Evolutionary conservation across 805 yeast genomes (phyloP), one percentile per base, ranked within the genome.

Genomic region (Pichia phayaonensis): DNA sequence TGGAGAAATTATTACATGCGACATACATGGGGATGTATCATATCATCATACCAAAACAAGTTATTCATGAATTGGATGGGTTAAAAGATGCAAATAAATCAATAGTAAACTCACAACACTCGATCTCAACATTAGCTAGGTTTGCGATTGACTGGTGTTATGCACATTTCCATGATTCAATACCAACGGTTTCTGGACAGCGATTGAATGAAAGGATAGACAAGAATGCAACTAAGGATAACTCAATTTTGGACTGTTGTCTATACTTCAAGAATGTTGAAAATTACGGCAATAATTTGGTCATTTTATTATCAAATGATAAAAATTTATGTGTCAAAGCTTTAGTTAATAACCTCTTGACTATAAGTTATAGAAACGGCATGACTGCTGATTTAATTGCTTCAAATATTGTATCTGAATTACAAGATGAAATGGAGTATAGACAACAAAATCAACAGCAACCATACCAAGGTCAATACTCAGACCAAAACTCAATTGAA

Each of bases 241-340:
- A 90, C 59, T 76, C 95, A 0, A 90, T 90, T 54, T 66, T 90
- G 41, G 97, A 90, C 63, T 89, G 96, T 62, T 85, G 95, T 58
- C 59, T 84, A 24, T 89, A 76, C 61, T 81, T 83, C 51, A 72
- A 76, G 53, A 43, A 44, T 31, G 39, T 48, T 5, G 65, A 69
- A 13, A 64, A 66, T 15, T 56, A 63, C 46, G 57, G 65, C 5
- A 18, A 48, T 1, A 58, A 63, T 31, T 60, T 79, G 52, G 84
- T 84, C 8, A 74, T 90, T 2, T 63, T 87, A 24, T 59, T 90
- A 52, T 84, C 96, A 0, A 86, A 90, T 62, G 97, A 90, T 63
- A 84, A 81, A 57, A 90, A 90, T 61, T 71, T 90, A 10, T 88
- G 97, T 63, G 64, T 79, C 54, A 86, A 85, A 63, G 95, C 96